A percentile compares a stretch with the other conserved stretches of the same genome.
Evolutionary conservation across 345 rosid genomes (phyloP).

Genomic region (Noccaea bulbosa): DNA sequence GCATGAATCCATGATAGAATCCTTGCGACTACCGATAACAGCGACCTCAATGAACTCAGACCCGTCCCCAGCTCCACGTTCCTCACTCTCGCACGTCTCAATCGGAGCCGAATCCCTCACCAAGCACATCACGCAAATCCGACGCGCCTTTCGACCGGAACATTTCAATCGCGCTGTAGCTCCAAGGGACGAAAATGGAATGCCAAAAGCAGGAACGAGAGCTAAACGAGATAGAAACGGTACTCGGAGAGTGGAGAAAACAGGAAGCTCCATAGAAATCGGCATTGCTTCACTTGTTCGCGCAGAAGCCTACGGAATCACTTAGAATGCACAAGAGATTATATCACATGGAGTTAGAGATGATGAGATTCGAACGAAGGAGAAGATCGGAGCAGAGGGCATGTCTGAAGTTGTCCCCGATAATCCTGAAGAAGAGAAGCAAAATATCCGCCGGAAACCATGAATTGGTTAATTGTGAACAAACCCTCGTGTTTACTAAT

Average conservation of each 20-base stretch:
- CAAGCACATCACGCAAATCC: slow-evolving; percentile 42
- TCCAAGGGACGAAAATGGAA: slow-evolving; percentile 19
- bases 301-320: neutral
- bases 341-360: slow-evolving; percentile 12
- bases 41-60: slow-evolving; percentile 59
- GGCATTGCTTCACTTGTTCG: slow-evolving; percentile 25
- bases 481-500: neutral
- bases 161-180: slow-evolving; percentile 13
- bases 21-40: slow-evolving; percentile 82
- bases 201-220: slow-evolving; percentile 23
- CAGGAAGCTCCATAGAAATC: slow-evolving; percentile 45
- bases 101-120: slow-evolving; percentile 36
- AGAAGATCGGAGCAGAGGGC: slow-evolving; percentile 21
- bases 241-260: slow-evolving; percentile 41
- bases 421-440: neutral
- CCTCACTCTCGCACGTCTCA: slow-evolving; percentile 26
- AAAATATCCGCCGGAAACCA: slow-evolving; percentile 32
- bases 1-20: slow-evolving; percentile 76
- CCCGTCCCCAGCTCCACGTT: slow-evolving; percentile 14
- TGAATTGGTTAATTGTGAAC: neutral
- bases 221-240: slow-evolving; percentile 36
- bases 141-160: slow-evolving; percentile 37
- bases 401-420: slow-evolving; percentile 30
- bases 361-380: slow-evolving; percentile 13
- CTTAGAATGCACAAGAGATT: neutral